These are phyloP conservation scores for Podaxis sp. DNA, from an alignment of 768 basidiomycete genomes.

Conservation along the genomic window DNA sequence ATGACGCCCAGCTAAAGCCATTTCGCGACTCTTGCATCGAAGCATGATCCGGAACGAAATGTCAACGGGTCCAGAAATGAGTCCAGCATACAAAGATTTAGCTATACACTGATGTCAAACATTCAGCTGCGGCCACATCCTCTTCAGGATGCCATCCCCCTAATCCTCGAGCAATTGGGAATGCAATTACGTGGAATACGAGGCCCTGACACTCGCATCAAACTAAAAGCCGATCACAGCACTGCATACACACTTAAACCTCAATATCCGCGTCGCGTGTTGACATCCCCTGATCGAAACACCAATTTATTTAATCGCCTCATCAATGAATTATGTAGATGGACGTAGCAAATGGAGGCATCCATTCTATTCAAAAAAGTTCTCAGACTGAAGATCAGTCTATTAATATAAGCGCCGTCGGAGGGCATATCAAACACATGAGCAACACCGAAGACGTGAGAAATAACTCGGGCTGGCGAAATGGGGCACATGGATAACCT, in stretches of 20 bases:
- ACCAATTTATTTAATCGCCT: background rate
- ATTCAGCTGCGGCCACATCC: background rate
- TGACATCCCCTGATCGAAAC: slow-evolving; percentile 12
- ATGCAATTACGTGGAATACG: background rate
- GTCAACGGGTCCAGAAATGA: no score
- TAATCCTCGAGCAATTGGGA: background rate
- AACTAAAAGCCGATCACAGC: slow-evolving; percentile 10
- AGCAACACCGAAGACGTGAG: background rate
- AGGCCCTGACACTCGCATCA: background rate
- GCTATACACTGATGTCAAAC: no score
- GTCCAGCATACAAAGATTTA: no score
- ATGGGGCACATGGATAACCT: background rate
- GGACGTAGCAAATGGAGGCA: slow-evolving; percentile 1
- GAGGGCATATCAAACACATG: background rate
- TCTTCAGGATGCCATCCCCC: background rate
- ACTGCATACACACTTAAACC: background rate
- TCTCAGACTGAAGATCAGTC: background rate
- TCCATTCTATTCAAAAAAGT: background rate
- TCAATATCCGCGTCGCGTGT: slow-evolving; percentile 8
- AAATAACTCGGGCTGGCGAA: background rate
- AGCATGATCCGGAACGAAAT: no score
- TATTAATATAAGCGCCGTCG: background rate
- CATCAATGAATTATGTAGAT: background rate
- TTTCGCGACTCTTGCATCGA: no score
- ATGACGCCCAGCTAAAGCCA: no score